A percentile compares a stretch with the other conserved stretches of the same genome.
phyloP scores from a whole-genome alignment of 1,284 basidiomycete genomes.

The Tilletia walkeri region DNA sequence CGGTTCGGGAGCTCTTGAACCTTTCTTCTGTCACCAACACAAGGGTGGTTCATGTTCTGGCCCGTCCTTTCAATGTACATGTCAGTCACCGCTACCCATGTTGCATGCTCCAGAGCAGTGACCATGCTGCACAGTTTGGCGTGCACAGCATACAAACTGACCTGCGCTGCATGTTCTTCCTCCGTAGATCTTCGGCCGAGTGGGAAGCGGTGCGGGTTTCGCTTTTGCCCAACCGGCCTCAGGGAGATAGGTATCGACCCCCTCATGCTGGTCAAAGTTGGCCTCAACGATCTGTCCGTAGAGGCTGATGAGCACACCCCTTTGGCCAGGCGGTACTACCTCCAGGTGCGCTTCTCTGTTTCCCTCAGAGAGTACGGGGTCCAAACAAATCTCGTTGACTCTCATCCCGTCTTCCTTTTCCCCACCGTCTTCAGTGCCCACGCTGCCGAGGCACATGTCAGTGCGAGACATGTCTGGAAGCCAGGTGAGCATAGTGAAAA shows the following conservation, averaged over 20 bases:
- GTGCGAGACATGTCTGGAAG: constrained; percentile 12
- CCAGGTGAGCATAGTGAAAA: neutral
- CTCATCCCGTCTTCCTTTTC: neutral
- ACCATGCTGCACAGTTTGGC: neutral
- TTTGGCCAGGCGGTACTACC: neutral
- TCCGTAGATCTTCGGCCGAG: constrained; percentile 7
- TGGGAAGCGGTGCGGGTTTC: constrained; percentile 13
- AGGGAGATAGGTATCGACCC: constrained; percentile 14
- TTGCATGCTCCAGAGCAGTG: neutral
- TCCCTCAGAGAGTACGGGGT: neutral
- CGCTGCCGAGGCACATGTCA: constrained; percentile 3
- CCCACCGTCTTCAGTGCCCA: neutral
- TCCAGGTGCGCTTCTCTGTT: constrained; percentile 1
- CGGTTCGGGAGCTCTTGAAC: neutral
- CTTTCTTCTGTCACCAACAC: constrained; percentile 7
- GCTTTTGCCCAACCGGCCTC: neutral
- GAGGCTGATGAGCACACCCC: neutral
- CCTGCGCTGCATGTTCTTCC: neutral
- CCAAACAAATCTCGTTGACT: neutral
- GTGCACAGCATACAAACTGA: neutral
- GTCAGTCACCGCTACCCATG: neutral
- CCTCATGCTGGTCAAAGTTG: constrained; percentile 1
- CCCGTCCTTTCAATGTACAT: neutral
- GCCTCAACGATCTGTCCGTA: constrained; percentile 8
- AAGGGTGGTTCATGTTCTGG: neutral